These are phyloP conservation scores for Ilyonectria destructans DNA, from an alignment of 2,329 filamentous ascomycete genomes.

Conservation along the genomic window DNA sequence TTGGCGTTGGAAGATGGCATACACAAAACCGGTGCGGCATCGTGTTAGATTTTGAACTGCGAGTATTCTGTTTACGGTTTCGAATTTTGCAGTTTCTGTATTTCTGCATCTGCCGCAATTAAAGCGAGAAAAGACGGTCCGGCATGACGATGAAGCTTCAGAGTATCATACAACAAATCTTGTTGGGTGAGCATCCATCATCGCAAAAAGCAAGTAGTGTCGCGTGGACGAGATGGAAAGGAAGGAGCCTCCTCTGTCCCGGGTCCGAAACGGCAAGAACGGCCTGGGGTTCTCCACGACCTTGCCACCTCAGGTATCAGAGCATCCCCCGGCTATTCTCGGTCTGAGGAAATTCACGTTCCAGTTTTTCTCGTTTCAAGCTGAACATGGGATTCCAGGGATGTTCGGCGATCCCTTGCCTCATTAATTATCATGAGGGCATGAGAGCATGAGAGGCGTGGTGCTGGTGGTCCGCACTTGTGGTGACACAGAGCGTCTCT, in stretches of 20 bases:
- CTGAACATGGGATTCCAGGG: conserved; percentile 8
- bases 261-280: not conserved
- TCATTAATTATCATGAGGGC: not conserved
- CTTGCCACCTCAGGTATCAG: not conserved
- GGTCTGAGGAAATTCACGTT: not conserved
- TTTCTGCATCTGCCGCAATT: not conserved
- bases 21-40: conserved; percentile 7
- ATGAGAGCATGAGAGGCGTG: not conserved
- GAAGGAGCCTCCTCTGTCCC: not conserved
- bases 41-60: conserved; percentile 12
- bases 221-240: not conserved
- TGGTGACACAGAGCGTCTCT: conserved; percentile 12
- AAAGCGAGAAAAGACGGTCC: not conserved
- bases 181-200: too few relatives aligned
- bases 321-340: not conserved
- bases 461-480: not conserved
- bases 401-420: conserved; percentile 5
- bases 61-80: conserved; percentile 1
- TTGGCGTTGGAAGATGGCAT: conserved; percentile 16
- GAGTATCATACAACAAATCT: not conserved
- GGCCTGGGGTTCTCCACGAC: not conserved
- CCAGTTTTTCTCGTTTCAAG: conserved; percentile 15
- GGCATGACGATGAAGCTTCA: not conserved
- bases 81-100: not conserved
- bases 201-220: not conserved